phyloP scores from a whole-genome alignment of 2,329 filamentous ascomycete genomes.

The Hypoxylon sp. region DNA sequence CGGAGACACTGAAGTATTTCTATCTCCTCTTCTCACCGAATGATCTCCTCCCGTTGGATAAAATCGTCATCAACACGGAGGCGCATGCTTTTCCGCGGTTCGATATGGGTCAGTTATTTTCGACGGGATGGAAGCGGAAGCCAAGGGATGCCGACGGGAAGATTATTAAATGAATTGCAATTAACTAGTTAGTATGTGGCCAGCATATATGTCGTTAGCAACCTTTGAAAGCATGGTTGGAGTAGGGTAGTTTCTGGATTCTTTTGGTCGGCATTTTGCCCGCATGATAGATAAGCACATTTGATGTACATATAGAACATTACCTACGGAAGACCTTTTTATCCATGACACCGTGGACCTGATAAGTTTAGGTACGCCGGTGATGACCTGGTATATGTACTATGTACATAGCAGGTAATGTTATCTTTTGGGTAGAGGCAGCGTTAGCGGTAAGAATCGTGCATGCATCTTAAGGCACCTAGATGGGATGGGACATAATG shows the following conservation, averaged over 20 bases:
- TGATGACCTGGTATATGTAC: too few species aligned
- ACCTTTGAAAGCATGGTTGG: conserved; percentile 27
- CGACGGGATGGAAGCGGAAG: conserved; percentile 84
- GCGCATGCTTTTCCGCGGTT: conserved; percentile 92
- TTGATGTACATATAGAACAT: conserved; percentile 26
- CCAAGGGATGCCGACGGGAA: conserved; percentile 63
- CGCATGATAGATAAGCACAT: conserved; percentile 11
- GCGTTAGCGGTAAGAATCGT: too few species aligned
- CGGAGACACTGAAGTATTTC: conserved; percentile 97
- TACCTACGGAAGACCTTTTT: too few species aligned
- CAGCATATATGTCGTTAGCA: conserved; percentile 15
- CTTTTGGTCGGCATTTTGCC: conserved; percentile 14
- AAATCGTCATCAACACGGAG: conserved; percentile 95
- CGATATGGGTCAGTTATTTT: conserved; percentile 79
- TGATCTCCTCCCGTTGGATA: conserved; percentile 84
- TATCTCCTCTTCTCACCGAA: conserved; percentile 91
- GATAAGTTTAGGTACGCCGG: too few species aligned
- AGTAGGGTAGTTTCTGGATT: conserved; percentile 17
- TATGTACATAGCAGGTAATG: too few species aligned
- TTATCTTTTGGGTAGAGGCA: too few species aligned
- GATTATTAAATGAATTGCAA: conserved; percentile 47
- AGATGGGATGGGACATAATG: too few species aligned
- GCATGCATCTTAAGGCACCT: neutral
- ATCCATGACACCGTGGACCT: too few species aligned
- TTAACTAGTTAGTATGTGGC: conserved; percentile 19